Evolutionary conservation across 768 basidiomycete genomes (phyloP).

Genomic region (Serendipita sp.): DNA sequence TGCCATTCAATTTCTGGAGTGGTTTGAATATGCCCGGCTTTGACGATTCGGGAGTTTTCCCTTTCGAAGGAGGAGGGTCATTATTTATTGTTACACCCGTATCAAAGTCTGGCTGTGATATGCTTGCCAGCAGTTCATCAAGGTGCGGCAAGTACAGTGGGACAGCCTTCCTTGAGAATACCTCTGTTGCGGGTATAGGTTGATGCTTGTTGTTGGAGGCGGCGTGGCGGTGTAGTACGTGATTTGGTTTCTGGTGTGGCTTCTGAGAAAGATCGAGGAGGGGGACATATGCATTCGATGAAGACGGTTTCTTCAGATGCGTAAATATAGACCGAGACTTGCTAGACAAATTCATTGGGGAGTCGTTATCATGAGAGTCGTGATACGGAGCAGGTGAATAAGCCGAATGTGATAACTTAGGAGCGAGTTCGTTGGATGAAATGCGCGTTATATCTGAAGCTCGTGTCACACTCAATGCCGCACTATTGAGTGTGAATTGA

Average conservation of each 20-base stretch:
- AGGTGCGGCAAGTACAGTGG: constrained; percentile 47
- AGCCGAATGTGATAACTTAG: not conserved
- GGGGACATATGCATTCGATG: not conserved
- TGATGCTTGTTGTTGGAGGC: constrained; percentile 8
- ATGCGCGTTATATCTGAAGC: too few relatives aligned
- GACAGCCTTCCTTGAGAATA: constrained; percentile 44
- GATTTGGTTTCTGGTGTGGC: not conserved
- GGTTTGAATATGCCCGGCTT: constrained; percentile 40
- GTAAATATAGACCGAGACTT: not conserved
- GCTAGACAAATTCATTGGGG: not conserved
- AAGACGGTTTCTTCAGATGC: not conserved
- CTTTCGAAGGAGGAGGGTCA: not conserved
- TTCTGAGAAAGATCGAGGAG: not conserved
- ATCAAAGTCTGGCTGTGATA: constrained; percentile 31
- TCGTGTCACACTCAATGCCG: too few relatives aligned
- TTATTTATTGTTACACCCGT: constrained; percentile 7
- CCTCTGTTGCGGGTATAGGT: constrained; percentile 37
- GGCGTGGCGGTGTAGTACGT: not conserved
- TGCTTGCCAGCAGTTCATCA: constrained; percentile 37
- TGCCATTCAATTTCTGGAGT: constrained; percentile 37
- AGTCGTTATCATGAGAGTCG: constrained; percentile 3
- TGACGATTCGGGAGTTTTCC: constrained; percentile 12
- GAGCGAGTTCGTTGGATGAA: too few relatives aligned
- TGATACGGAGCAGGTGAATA: not conserved
- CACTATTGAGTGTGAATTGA: too few relatives aligned